Evolutionary conservation across 179 eudicot genomes (phyloP), one percentile per base, ranked within the genome.

Genomic region (Spinacia oleracea): DNA sequence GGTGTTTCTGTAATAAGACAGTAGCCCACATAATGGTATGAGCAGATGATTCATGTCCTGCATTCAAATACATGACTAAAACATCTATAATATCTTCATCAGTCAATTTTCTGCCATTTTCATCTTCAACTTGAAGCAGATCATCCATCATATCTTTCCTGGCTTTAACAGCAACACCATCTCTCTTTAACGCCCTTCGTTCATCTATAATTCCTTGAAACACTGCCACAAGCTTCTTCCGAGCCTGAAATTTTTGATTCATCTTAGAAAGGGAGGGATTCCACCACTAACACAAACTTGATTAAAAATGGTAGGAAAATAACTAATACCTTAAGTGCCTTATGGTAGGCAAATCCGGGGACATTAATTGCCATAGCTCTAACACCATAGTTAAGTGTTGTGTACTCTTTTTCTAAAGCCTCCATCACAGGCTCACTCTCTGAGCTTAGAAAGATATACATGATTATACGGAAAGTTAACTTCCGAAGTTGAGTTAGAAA

Each of bases 41-140:
- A 75, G 91, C 97, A 1, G 98, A 94, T 32, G 97, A 94, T 85
- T 94, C 98, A 83, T 93, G 98, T 42, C 98, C 96, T 10, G 98
- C 98, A 79, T 93, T 89, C 45, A 94, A 79, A 81, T 94, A 94
- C 96, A 93, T 93, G 18, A 92, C 70, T 56, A 94, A 74, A 16
- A 90, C 31, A 82, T 94, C 98, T 9, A 90, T 93, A 64, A 93
- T 91, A 77, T 94, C 96, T 64, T 91, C 96, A 67, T 94, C 96
- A 21, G 73, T 84, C 45, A 94, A 83, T 72, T 62, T 89, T 70
- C 82, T 85, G 32, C 97, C 96, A 16, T 90, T 79, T 40, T 94
- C 97, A 75, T 93, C 97, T 79, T 86, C 86, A 58, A 77, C 87
- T 9, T 91, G 89, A 58, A 94, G 27, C 43, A 94, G 82, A 9